A percentile compares a stretch with the other conserved stretches of the same genome.
Evolutionary conservation across 176 grass and related monocot genomes (phyloP).

Genomic region (Bromus sterilis): DNA sequence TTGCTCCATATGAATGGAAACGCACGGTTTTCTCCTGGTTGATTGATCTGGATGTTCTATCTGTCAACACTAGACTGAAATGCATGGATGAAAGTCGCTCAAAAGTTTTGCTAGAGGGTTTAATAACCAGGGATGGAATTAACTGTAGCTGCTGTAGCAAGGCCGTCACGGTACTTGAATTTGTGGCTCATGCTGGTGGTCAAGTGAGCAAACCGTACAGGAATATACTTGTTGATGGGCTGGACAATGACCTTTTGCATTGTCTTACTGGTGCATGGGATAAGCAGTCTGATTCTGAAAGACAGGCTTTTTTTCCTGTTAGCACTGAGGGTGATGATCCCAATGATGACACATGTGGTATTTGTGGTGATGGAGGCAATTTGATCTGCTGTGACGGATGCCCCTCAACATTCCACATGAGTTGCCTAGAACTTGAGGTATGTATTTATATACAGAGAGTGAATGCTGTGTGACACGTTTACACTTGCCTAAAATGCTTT

Average conservation of each 20-base stretch:
- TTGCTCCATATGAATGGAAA: constrained; percentile 81
- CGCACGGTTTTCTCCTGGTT: constrained; percentile 84
- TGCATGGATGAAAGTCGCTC: constrained; percentile 63
- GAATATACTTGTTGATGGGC: constrained; percentile 54
- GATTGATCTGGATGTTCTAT: constrained; percentile 75
- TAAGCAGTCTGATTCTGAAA: constrained; percentile 71
- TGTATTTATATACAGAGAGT: constrained; percentile 8
- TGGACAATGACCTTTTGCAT: constrained; percentile 52
- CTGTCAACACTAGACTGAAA: constrained; percentile 57
- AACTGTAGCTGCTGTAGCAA: constrained; percentile 73
- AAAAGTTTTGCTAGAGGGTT: constrained; percentile 55
- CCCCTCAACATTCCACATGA: constrained; percentile 93
- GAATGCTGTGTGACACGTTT: constrained; percentile 3
- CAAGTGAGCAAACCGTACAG: constrained; percentile 42
- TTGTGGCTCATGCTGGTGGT: constrained; percentile 62
- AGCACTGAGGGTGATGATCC: constrained; percentile 61
- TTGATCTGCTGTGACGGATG: constrained; percentile 96
- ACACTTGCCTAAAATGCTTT: not conserved
- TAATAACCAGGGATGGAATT: constrained; percentile 73
- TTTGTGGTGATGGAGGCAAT: constrained; percentile 92
- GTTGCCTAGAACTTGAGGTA: constrained; percentile 81
- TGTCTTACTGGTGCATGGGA: constrained; percentile 71
- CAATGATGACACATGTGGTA: constrained; percentile 94
- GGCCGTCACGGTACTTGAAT: constrained; percentile 52
- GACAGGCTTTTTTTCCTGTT: constrained; percentile 57